Evolutionary conservation across 805 yeast genomes (phyloP), one percentile per base, ranked within the genome.

Genomic region (Wickerhamiella lipophila): DNA sequence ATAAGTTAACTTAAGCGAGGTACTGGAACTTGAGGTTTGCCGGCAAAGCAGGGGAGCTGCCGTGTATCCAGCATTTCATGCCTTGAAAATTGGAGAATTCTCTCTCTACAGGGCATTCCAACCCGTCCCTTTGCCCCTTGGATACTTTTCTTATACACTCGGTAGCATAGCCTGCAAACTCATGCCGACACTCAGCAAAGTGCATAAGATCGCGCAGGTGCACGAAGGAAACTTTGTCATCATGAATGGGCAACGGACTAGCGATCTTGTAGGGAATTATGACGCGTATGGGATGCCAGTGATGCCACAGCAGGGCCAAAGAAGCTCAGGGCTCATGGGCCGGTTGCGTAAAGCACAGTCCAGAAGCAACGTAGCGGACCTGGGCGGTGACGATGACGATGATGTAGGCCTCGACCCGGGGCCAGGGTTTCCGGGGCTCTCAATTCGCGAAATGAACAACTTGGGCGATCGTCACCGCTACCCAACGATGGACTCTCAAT

Each of bases 391-490:
- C 46, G 49, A 52, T 40, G 60, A 52, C 52, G 64, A 52, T 38
- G 57, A 53, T 22, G 66, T 53, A 23, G 55, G 27, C 60, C 55
- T 29, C 50, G 52, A 16, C 43, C 47, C n/a, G 58, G 59, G 41
- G 51, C 36, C 57, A 50, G 42, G 46, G 56, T 32, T 54, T 47
- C 50, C 56, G 43, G 58, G 53, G 30, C 42, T 59, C 39, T 43
- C 54, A 12, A 51, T 56, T 52, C 53, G 53, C 21, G 62, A 59
- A 13, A 30, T 58, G 29, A 25, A 29, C 16, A 48, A 52, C 16
- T 52, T 64, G 2, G 51, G 65, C 18, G 68, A 61, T 52, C 54
- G 67, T n/a, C 64, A 61, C 49, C 52, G 68, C 19, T 64, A 64
- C 53, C 67, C 68, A 1, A 53, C 60, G 16, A 38, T 56, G 16